phyloP scores from a whole-genome alignment of 2,329 filamentous ascomycete species.

The Acrodontium crateriforme region DNA sequence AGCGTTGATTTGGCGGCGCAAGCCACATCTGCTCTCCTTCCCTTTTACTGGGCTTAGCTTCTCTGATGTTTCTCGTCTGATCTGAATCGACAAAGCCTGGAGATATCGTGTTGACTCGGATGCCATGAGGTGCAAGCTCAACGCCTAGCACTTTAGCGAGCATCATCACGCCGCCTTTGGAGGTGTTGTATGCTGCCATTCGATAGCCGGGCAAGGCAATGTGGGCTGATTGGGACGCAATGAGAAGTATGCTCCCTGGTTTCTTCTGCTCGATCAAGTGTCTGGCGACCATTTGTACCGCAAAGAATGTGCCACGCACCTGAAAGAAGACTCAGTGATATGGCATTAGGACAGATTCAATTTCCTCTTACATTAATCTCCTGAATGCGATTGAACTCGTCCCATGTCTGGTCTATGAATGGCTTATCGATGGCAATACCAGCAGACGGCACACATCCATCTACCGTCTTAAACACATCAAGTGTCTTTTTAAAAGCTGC shows the following conservation, averaged over 20 bases:
- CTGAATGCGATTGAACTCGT: slow-evolving; percentile 19
- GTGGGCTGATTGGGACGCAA: slow-evolving; percentile 22
- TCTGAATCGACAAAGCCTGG: slow-evolving; percentile 16
- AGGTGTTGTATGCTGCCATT: slow-evolving; percentile 11
- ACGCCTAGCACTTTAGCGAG: slow-evolving; percentile 18
- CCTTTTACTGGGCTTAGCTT: slow-evolving; percentile 9
- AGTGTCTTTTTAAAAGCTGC: slow-evolving; percentile 13
- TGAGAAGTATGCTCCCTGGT: slow-evolving; percentile 21
- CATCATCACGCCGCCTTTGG: slow-evolving; percentile 16
- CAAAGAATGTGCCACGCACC: slow-evolving; percentile 21
- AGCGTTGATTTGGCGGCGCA: slow-evolving; percentile 11
- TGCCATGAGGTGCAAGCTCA: slow-evolving; percentile 21
- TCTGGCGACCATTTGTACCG: slow-evolving; percentile 22
- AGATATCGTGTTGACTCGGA: slow-evolving; percentile 16
- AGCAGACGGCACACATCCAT: slow-evolving; percentile 17
- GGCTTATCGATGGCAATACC: slow-evolving; percentile 18
- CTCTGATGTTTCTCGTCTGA: slow-evolving; percentile 11
- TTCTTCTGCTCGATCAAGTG: slow-evolving; percentile 21
- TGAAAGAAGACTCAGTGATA: slow-evolving; percentile 1
- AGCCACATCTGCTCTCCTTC: slow-evolving; percentile 12
- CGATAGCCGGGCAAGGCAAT: slow-evolving; percentile 19
- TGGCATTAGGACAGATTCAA: not conserved
- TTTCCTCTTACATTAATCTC: slow-evolving; percentile 21
- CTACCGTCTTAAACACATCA: slow-evolving; percentile 10
- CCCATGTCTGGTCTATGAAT: slow-evolving; percentile 16